Base-by-base conservation (phyloP, 2,329 filamentous ascomycete species). In the Fusarium sp. region DNA sequence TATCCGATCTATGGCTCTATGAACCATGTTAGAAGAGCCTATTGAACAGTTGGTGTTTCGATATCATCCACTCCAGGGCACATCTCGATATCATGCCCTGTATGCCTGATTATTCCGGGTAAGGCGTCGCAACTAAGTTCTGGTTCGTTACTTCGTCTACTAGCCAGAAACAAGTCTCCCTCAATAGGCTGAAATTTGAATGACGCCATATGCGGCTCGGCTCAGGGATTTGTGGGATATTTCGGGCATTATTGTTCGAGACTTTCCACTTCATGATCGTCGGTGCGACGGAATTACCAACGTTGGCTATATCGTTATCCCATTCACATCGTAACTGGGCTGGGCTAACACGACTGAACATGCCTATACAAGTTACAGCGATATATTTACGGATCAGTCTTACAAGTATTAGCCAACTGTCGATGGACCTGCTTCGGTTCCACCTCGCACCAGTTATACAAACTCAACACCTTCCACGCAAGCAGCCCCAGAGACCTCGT, bases 231-330 rank as follows among this genome's bases (percentile, higher is more conserved):
- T 48, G 13, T 53, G 46, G 18, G 20, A 53, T 44, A 51, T 42
- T 28, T 57, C 55, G 44, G 63, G 26, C 34, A 42, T 57, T 46
- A 39, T 51, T 40, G 39, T 43, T 73, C 45, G 62, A 73, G 61
- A 65, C 58, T 72, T 72, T 69, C 72, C 66, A 52, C 28, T 59
- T 40, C 39, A 56, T 46, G 39, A 36, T 33, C 24, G 44, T 60
- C 45, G 33, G 42, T 48, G 46, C 31, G 51, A 56, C 52, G 24
- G 36, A 34, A 20, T 15, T 33, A 33, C 36, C 24, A 31, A 24
- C n/a, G 28, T 53, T 22, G 26, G 31, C n/a, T 22, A n/a, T 64
- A 14, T 22, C 7, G 42, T 26, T 24, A 14, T 20, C 9, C 13
- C 9, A 52, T 42, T 59, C 17, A 15, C 26, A 18, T 39, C 46